Evolutionary conservation across 176 grass and related monocot species (phyloP).

Genomic region (Lolium multiflorum): DNA sequence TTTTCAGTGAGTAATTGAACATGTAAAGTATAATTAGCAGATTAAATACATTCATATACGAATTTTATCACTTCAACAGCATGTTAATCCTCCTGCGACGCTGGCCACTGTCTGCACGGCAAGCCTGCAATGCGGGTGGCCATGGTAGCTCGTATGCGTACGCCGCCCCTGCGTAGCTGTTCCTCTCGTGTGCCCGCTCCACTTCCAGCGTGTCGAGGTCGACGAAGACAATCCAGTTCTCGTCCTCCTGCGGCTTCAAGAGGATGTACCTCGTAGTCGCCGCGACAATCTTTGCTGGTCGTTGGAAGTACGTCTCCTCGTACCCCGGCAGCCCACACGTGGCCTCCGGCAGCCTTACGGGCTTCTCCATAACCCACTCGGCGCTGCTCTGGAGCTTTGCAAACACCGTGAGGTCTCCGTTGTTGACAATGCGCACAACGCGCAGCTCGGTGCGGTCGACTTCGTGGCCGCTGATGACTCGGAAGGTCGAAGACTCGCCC

Average conservation of each 20-base stretch:
- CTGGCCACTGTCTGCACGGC: background rate
- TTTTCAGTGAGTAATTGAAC: too few species aligned
- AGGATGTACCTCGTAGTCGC: background rate
- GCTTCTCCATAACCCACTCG: constrained; percentile 29
- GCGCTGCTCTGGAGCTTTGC: background rate
- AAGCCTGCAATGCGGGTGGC: constrained; percentile 33
- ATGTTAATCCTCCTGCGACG: background rate
- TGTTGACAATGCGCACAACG: background rate
- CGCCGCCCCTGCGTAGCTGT: background rate
- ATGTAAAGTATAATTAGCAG: too few species aligned
- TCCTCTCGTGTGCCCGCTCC: background rate
- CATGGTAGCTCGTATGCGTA: constrained; percentile 32
- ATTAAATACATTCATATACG: background rate
- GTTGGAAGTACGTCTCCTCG: background rate
- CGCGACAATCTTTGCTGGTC: background rate
- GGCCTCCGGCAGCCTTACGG: constrained; percentile 14
- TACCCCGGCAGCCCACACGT: background rate
- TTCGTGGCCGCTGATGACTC: background rate
- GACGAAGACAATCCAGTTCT: constrained; percentile 37
- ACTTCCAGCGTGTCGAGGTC: background rate
- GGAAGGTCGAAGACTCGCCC: constrained; percentile 14
- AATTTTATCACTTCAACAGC: background rate
- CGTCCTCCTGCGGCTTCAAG: constrained; percentile 12
- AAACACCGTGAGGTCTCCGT: background rate
- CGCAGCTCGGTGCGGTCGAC: background rate